Percentiles rank a stretch among this genome's conserved stretches.
Conservation (phyloP, 2,329 filamentous ascomycete species). For the Achaetomium macrosporum region DNA sequence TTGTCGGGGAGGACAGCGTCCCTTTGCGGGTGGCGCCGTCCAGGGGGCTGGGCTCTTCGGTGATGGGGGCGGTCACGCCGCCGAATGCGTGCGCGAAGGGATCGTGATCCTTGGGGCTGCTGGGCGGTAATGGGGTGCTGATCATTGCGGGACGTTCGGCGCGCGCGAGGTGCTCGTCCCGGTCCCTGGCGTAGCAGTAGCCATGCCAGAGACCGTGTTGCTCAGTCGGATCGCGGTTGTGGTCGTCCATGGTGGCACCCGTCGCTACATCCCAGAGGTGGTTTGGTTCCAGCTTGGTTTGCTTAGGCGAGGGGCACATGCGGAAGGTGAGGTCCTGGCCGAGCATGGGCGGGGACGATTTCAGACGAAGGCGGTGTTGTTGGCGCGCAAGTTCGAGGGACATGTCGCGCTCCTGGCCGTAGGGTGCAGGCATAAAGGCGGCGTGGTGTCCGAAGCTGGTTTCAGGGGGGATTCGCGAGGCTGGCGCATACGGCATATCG, state of each 20-base stretch:
- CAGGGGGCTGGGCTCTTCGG: conserved; percentile 35
- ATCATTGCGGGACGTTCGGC: conserved; percentile 46
- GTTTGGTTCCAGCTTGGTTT: conserved; percentile 76
- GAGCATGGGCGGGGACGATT: conserved; percentile 73
- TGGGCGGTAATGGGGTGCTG: conserved; percentile 42
- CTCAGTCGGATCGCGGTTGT: conserved; percentile 50
- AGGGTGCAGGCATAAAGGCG: conserved; percentile 26
- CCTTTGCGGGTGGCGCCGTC: conserved; percentile 7
- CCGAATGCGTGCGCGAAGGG: conserved; percentile 39
- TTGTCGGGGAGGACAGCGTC: conserved; percentile 5
- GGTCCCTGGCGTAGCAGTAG: conserved; percentile 49
- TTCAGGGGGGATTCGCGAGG: conserved; percentile 36
- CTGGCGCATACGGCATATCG: conserved; percentile 26
- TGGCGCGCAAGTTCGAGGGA: conserved; percentile 35
- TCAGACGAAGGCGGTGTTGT: conserved; percentile 45
- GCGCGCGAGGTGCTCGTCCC: conserved; percentile 35
- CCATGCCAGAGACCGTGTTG: conserved; percentile 70
- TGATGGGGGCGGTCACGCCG: conserved; percentile 27
- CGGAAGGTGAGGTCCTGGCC: conserved; percentile 76
- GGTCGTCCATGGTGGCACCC: conserved; percentile 39
- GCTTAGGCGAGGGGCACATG: conserved; percentile 73
- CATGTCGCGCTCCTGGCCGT: conserved; percentile 43
- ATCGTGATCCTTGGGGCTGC: conserved; percentile 34
- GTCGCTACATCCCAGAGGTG: conserved; percentile 52
- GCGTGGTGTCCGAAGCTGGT: conserved; percentile 34